Percentiles rank a stretch among this genome's conserved stretches.
Evolutionary conservation across 1,284 basidiomycete genomes (phyloP).

Genomic region (Mycena sp.): DNA sequence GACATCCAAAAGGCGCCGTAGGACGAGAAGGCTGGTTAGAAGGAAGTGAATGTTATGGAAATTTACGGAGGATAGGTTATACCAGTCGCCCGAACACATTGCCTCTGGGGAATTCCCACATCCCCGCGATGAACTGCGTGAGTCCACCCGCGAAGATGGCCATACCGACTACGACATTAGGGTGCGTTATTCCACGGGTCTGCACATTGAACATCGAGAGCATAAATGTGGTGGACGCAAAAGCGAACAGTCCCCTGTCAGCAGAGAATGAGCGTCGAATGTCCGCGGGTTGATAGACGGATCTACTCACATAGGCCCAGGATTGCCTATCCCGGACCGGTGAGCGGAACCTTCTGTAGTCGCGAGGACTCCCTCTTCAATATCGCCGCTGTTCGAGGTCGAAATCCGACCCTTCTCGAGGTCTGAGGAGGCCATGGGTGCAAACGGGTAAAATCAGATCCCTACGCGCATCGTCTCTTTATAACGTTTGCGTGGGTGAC

Average conservation of each 20-base stretch:
- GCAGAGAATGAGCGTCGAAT: neutral
- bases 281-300: no score
- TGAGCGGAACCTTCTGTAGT: slow-evolving; percentile 15
- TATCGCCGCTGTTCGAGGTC: neutral
- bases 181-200: slow-evolving; percentile 53
- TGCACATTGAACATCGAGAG: slow-evolving; percentile 67
- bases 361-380: neutral
- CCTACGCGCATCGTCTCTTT: no score
- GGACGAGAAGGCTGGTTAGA: slow-evolving; percentile 65
- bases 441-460: no score
- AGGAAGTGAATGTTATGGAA: neutral
- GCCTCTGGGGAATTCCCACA: slow-evolving; percentile 86
- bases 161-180: slow-evolving; percentile 87
- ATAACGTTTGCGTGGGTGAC: no score
- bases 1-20: slow-evolving; percentile 87
- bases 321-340: no score
- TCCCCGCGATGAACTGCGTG: slow-evolving; percentile 78
- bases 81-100: slow-evolving; percentile 80
- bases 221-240: slow-evolving; percentile 72
- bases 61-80: slow-evolving; percentile 34
- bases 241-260: slow-evolving; percentile 41
- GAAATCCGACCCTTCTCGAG: slow-evolving; percentile 8
- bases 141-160: slow-evolving; percentile 86
- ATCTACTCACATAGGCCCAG: no score
- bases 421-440: neutral